Base-by-base conservation (phyloP, 2,329 filamentous ascomycete species). In the Waltergamsia citrina region DNA sequence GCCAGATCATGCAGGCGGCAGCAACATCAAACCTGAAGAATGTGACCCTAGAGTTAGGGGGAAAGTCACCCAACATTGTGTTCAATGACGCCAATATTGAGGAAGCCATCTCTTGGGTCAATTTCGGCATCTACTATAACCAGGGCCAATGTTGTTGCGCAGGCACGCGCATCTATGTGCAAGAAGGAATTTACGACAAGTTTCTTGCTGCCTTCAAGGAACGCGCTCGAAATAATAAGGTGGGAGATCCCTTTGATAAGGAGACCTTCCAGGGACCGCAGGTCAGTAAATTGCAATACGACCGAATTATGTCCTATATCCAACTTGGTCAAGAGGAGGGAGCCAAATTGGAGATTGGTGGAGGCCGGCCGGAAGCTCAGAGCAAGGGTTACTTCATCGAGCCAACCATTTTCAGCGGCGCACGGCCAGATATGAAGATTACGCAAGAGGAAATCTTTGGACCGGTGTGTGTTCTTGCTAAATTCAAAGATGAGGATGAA, bases 381-480 rank as follows among this genome's bases (percentile, higher is more conserved):
- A 55, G 67, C 52, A 77, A 84, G 68, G 82, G 82, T 40, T 90
- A 81, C 72, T 90, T 87, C 69, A 87, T 90, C 60, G 65, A 87
- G 68, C 84, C 84, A 23, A 90, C 85, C 52, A 84, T 90, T 64
- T 90, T 92, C 70, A 76, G 72, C 59, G 77, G 85, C 52, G 84
- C 88, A 44, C 74, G 65, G 35, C 65, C 76, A 45, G 73, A 87
- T 57, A 88, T 88, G 82, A 85, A 82, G 72, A 88, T 92, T 52
- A 77, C 85, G 62, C 73, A 84, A 60, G 83, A 90, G 63, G 85
- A 92, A 65, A 88, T 92, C 59, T 92, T 92, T 55, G 85, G 85
- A 42, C 85, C 85, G 38, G 85, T 92, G 42, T 81, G 77, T 65
- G 71, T 79, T 47, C 78, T 90, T 48, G 71, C 79, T 64, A 88